Evolutionary conservation across 257 asterid species (phyloP), one percentile per base, ranked within the genome.

Genomic region (Gentiana macrophylla): DNA sequence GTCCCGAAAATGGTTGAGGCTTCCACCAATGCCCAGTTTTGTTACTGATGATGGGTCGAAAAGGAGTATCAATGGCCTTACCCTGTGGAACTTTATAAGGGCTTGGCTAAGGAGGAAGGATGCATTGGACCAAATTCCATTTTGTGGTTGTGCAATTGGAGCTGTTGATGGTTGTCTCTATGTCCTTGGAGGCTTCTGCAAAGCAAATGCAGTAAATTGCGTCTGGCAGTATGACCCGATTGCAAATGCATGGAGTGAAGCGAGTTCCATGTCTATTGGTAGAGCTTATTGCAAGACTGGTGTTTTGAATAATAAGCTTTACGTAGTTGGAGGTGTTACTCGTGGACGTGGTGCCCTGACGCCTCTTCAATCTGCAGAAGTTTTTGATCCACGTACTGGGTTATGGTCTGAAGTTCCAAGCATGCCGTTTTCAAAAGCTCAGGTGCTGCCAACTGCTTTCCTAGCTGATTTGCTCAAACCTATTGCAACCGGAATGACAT

Each of bases 311-410:
- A 67, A 74, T 65, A 86, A 88, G 60, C 91, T 88, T 45, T 88
- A 85, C 57, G 97, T 80, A 53, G 86, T 90, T 38, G 97, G 97
- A 33, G 97, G 97, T 52, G 94, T 90, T 36, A 80, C 81, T 50
- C 89, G 94, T 33, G 86, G 80, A 33, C 88, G 72, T 35, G 96
- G 90, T 12, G 94, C 85, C 32, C 49, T 90, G 47, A 54, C 76
- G 54, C 97, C 97, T 37, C 94, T 90, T 54, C 96, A 82, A 59
- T 84, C 97, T 6, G 97, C 91, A 0, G 98, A 90, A 72, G 89
- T 86, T 51, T 84, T 79, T 47, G 94, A 90, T 74, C 98, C 98
- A 37, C 37, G 55, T 50, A 70, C 87, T 3, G 91, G 82, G 11
- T 35, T 59, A 12, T 86, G 98, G 98, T 66, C 94, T 1, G 94